Conservation (phyloP, 192 early-diverging fungal genomes). For the Tieghemiomyces parasiticus region DNA sequence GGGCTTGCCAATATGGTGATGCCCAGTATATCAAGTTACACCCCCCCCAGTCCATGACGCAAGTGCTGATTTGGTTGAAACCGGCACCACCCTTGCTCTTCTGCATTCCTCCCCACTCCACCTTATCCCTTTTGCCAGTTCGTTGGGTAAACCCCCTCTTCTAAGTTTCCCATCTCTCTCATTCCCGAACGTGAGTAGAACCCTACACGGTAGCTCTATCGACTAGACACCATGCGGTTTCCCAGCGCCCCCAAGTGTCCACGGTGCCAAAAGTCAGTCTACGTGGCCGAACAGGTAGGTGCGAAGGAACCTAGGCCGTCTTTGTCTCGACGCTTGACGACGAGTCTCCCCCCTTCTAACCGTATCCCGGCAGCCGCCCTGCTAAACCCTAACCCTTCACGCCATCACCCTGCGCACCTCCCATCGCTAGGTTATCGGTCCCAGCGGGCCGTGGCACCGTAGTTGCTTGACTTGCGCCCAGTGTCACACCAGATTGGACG, state of each 20-base stretch:
- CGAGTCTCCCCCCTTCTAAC: too few species aligned
- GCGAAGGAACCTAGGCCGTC: neutral
- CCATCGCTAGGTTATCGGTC: constrained; percentile 19
- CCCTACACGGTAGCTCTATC: too few species aligned
- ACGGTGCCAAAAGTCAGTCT: constrained; percentile 26
- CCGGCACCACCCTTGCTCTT: too few species aligned
- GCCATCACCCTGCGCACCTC: neutral
- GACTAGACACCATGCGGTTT: constrained; percentile 11
- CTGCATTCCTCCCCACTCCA: too few species aligned
- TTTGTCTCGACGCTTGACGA: neutral
- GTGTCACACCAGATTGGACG: constrained; percentile 24
- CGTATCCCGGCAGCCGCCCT: neutral
- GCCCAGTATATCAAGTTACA: too few species aligned
- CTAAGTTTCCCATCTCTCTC: too few species aligned
- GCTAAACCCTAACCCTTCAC: neutral
- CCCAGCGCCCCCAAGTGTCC: constrained; percentile 27
- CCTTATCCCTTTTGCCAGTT: too few species aligned
- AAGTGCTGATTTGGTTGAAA: too few species aligned
- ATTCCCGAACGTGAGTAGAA: too few species aligned
- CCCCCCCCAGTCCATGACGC: too few species aligned
- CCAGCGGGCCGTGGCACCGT: constrained; percentile 30
- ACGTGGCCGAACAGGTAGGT: constrained; percentile 31
- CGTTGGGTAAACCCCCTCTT: too few species aligned
- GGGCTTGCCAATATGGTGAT: too few species aligned
- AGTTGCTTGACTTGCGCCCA: constrained; percentile 29